These are phyloP conservation scores for Cardamine occulta DNA, from an alignment of 345 rosid genomes.

Conservation along the genomic window DNA sequence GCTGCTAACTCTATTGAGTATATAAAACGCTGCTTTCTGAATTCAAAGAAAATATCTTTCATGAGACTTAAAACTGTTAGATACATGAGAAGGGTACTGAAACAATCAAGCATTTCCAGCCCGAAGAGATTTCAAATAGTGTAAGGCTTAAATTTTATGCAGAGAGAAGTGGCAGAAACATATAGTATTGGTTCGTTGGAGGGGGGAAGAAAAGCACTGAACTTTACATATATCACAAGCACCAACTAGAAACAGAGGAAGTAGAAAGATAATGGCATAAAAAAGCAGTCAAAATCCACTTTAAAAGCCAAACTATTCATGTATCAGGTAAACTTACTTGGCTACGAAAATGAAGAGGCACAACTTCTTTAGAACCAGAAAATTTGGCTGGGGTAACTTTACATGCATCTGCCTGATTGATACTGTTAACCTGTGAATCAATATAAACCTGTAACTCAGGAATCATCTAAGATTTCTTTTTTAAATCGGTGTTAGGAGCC, in stretches of 20 bases:
- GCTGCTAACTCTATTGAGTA: constrained; percentile 71
- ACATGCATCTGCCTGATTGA: constrained; percentile 79
- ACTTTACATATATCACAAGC: too few relatives aligned
- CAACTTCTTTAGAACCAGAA: constrained; percentile 94
- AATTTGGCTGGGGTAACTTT: constrained; percentile 93
- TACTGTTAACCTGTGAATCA: constrained; percentile 62
- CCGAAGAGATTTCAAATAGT: constrained; percentile 7
- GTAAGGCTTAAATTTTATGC: background rate
- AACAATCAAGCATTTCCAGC: constrained; percentile 7
- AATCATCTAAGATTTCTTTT: background rate
- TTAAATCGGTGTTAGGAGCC: background rate
- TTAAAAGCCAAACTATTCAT: too few relatives aligned
- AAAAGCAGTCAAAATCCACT: background rate
- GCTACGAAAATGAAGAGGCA: constrained; percentile 78
- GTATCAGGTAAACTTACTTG: constrained; percentile 53
- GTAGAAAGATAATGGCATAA: background rate
- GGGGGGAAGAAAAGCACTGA: background rate
- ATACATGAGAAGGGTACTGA: constrained; percentile 1
- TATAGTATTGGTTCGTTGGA: background rate
- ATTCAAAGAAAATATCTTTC: constrained; percentile 90
- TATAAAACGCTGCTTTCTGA: constrained; percentile 87
- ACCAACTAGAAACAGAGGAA: background rate
- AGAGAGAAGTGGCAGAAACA: background rate
- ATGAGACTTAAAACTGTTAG: background rate
- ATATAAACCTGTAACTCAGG: background rate